These are phyloP conservation scores for Lunularia cruciata DNA, from an alignment of 225 moss, liverwort and hornwort species.

Conservation along the genomic window DNA sequence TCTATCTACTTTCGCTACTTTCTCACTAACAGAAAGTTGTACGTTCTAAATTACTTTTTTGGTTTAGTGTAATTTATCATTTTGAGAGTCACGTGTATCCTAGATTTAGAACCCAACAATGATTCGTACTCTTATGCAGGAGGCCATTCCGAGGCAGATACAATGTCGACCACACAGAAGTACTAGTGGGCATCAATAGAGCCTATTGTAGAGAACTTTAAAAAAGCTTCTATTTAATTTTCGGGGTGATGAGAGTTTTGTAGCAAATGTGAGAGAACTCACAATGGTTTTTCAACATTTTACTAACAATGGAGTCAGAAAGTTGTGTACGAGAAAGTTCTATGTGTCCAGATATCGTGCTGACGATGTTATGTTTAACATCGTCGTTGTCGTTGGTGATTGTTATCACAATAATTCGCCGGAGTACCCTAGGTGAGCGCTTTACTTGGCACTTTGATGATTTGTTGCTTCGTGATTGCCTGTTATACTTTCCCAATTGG, in stretches of 20 bases:
- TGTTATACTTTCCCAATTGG: too few relatives aligned
- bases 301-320: neutral
- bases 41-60: neutral
- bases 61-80: neutral
- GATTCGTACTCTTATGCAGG: conserved; percentile 11
- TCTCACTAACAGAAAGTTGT: too few relatives aligned
- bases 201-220: neutral
- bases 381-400: too few relatives aligned
- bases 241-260: neutral
- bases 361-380: too few relatives aligned
- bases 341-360: too few relatives aligned
- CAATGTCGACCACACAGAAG: conserved; percentile 8
- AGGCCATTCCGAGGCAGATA: conserved; percentile 8
- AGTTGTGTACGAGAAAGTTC: too few relatives aligned
- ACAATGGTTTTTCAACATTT: neutral
- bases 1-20: neutral
- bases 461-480: too few relatives aligned
- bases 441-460: too few relatives aligned
- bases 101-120: conserved; percentile 4
- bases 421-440: too few relatives aligned
- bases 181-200: neutral
- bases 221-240: too few relatives aligned
- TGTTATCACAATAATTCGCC: too few relatives aligned
- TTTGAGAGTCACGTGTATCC: neutral
- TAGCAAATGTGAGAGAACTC: neutral